Base-by-base conservation (phyloP, 495 filamentous ascomycete species). In the Haplographium delicatum region DNA sequence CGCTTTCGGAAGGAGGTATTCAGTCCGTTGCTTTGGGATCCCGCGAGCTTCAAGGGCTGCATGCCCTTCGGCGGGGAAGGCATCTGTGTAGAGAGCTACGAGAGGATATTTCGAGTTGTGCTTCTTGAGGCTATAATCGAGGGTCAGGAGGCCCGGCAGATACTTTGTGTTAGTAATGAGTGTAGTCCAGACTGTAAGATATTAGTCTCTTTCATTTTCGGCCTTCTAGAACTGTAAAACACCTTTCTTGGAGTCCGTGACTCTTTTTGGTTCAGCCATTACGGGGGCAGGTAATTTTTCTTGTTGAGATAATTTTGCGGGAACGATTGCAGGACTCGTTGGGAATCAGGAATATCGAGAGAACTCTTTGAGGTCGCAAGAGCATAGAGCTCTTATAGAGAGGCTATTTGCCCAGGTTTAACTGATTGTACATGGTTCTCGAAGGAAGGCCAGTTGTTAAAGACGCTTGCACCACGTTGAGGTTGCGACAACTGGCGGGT, bases 141-240 rank as follows among this genome's bases (percentile, higher is more conserved):
- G 81, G 2, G 83, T 82, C 7, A 89, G 70, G 19, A 90, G 78
- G 27, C 86, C 86, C 9, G 78, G 69, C 50, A 90, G 81, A 63
- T 89, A 91, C 26, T 71, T 71, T 7, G 75, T 82, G 60, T 88
- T 89, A 28, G 86, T 89, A 46, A 91, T 84, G 35, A 91, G 76
- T 10, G 79, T 82, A n/a, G 84, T 84, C 85, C 86, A 91, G 49
- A 88, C 81, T 82, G 15, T 13, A 9, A 13, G 5, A 7, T 38
- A 20, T 48, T 20, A 47, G 41, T 41, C 8, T 27, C 8, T n/a
- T 15, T 49, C 34, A 2, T 15, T 53, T 38, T 42, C 15, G 13
- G n/a, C n/a, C n/a, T 0, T 37, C 2, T 26, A n/a, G 9, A 11
- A 27, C 22, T 3, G 20, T n/a, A 26, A 15, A 33, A 18, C 44